Base-by-base conservation (phyloP, 1,139 yeast species). In the Pneumocystis murina region DNA sequence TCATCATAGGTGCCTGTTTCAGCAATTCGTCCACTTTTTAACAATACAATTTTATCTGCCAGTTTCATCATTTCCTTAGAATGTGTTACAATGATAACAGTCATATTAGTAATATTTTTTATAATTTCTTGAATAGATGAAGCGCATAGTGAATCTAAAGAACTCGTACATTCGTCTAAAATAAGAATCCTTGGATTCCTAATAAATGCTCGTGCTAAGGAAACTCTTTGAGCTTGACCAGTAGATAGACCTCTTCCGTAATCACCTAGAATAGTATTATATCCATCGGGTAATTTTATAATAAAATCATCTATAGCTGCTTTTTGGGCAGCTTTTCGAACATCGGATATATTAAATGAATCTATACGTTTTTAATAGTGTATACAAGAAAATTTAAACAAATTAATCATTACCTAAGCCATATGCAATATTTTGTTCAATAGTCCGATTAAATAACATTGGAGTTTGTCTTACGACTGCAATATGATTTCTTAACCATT, bases 391-490 rank as follows among this genome's bases (percentile, higher is more conserved):
- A 38, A 14, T 10, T 48, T 24, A 24, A 48, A 24, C 14, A 24
- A 10, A 8, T 12, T 48, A 24, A 48, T 6, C 10, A 48, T 72
- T 73, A 4, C 70, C 63, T n/a, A 79, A 73, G 1, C 95, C 95
- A 71, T 87, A 90, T 0, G 85, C 80, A 60, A 90, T 84, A 71
- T 90, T 90, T 68, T 89, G 95, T 66, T 82, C 77, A 38, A 90
- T 84, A 2, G 90, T 80, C 1, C 94, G 95, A 20, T 90, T 83
- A 69, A 90, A 84, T 62, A 90, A 76, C 60, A 86, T 80, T 2
- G 97, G 96, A 68, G 88, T 96, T 74, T 90, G 97, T 70, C 90
- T 92, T 3, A 90, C 96, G 59, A 87, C 82, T 16, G 96, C 95
- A 64, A 88, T 81, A 62, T 84, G 79, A 67, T 86, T 80, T 70